Percentiles rank a stretch among this genome's conserved stretches.
phyloP scores from a whole-genome alignment of 2,329 filamentous ascomycete genomes.

The Colletotrichum lini region DNA sequence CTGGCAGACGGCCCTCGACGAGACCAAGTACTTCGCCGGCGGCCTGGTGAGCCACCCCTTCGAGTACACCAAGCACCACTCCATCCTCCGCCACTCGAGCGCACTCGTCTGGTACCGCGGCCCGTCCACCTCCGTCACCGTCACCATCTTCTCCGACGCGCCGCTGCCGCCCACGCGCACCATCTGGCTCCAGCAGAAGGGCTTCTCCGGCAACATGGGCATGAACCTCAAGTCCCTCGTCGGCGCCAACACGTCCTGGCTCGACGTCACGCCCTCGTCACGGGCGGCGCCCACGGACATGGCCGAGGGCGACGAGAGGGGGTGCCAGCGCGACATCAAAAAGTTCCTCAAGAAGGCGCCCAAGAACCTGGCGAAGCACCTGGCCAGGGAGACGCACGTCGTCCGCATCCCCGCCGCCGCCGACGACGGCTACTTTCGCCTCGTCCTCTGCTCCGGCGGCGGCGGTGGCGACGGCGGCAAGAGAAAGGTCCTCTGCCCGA shows the following conservation, averaged over 20 bases:
- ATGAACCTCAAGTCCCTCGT: slow-evolving; percentile 76
- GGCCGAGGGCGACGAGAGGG: slow-evolving; percentile 71
- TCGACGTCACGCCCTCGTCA: slow-evolving; percentile 75
- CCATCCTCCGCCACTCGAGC: slow-evolving; percentile 76
- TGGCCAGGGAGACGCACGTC: slow-evolving; percentile 73
- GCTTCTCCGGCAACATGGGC: slow-evolving; percentile 77
- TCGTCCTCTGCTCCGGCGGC: slow-evolving; percentile 71
- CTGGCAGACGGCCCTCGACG: slow-evolving; percentile 67
- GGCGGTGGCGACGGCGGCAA: slow-evolving; percentile 49
- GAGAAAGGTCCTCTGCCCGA: slow-evolving; percentile 74
- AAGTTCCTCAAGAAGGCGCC: slow-evolving; percentile 73
- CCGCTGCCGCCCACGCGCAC: slow-evolving; percentile 70
- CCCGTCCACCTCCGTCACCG: slow-evolving; percentile 72
- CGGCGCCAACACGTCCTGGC: slow-evolving; percentile 72
- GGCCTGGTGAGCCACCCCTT: slow-evolving; percentile 74
- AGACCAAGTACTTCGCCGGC: slow-evolving; percentile 76
- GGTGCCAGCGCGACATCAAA: slow-evolving; percentile 77
- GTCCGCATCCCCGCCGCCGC: slow-evolving; percentile 75
- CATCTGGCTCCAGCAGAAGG: slow-evolving; percentile 78
- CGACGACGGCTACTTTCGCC: slow-evolving; percentile 77
- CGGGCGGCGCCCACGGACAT: slow-evolving; percentile 64
- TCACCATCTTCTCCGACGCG: slow-evolving; percentile 74
- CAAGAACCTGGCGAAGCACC: slow-evolving; percentile 62
- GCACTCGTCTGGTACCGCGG: slow-evolving; percentile 78
- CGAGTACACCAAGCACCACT: slow-evolving; percentile 76